Conservation (phyloP, 1,139 yeast species). For the Pichia sp. region DNA sequence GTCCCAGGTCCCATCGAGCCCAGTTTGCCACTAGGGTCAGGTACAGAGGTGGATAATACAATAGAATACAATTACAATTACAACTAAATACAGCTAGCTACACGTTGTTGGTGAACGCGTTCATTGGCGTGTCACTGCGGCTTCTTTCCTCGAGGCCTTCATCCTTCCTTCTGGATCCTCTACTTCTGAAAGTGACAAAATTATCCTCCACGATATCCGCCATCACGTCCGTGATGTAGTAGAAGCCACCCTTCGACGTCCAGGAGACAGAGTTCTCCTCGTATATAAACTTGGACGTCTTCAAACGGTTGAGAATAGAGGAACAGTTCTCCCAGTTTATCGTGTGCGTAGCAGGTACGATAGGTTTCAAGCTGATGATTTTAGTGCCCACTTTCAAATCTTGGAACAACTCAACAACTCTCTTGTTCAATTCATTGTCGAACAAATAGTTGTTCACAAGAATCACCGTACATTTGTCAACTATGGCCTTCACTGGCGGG, state of each 20-base stretch:
- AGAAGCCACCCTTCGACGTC: constrained; percentile 82
- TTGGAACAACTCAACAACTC: constrained; percentile 56
- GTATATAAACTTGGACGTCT: constrained; percentile 59
- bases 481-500: constrained; percentile 42
- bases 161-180: constrained; percentile 17
- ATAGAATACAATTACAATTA: too few species aligned
- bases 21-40: too few species aligned
- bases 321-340: constrained; percentile 49
- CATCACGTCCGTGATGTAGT: constrained; percentile 69
- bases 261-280: constrained; percentile 75
- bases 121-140: constrained; percentile 21
- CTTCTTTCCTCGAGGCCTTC: constrained; percentile 13
- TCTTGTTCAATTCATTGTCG: constrained; percentile 61
- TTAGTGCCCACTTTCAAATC: constrained; percentile 69
- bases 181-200: constrained; percentile 23
- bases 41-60: too few species aligned
- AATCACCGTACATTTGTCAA: constrained; percentile 62
- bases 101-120: constrained; percentile 26
- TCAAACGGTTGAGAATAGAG: constrained; percentile 56
- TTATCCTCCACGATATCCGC: constrained; percentile 34
- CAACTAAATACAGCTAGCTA: too few species aligned
- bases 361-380: constrained; percentile 70
- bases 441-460: constrained; percentile 79
- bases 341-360: constrained; percentile 53
- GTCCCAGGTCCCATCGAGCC: too few species aligned